These are phyloP conservation scores for Solanum chmielewskii DNA, from an alignment of 257 asterid species.

Conservation along the genomic window DNA sequence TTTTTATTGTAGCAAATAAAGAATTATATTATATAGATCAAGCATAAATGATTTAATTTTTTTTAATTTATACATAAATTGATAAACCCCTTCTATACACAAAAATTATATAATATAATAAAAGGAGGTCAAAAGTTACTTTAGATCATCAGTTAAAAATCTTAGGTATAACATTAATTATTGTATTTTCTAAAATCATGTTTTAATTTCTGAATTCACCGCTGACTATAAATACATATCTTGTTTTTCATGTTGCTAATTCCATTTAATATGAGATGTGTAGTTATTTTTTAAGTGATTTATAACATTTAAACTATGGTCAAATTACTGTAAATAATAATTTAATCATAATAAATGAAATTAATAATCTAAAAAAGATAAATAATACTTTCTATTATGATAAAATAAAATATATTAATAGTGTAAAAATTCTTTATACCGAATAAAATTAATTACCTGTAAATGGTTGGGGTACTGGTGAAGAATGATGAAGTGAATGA, in stretches of 20 bases:
- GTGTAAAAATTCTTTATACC: not conserved
- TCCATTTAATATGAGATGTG: not conserved
- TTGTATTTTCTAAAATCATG: not conserved
- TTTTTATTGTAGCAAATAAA: not conserved
- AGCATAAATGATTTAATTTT: not conserved
- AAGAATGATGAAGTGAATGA: constrained; percentile 79
- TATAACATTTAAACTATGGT: not conserved
- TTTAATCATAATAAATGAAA: not conserved
- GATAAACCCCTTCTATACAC: not conserved
- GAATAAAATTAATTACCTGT: constrained; percentile 37
- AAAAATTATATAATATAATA: not conserved
- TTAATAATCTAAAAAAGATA: not conserved
- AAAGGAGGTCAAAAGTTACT: not conserved
- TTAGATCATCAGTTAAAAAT: not conserved
- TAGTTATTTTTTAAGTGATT: not conserved
- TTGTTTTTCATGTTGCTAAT: not conserved
- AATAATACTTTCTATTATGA: not conserved
- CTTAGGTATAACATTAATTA: not conserved
- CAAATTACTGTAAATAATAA: not conserved
- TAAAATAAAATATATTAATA: not conserved
- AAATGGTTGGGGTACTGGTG: constrained; percentile 64
- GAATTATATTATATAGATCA: not conserved
- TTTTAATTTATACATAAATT: not conserved
- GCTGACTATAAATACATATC: no score
- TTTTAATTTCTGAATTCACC: not conserved